Percentiles rank a stretch among this genome's conserved stretches.
Conservation (phyloP, 202 grass and related monocot species). For the Dendrocalamus latiflorus region DNA sequence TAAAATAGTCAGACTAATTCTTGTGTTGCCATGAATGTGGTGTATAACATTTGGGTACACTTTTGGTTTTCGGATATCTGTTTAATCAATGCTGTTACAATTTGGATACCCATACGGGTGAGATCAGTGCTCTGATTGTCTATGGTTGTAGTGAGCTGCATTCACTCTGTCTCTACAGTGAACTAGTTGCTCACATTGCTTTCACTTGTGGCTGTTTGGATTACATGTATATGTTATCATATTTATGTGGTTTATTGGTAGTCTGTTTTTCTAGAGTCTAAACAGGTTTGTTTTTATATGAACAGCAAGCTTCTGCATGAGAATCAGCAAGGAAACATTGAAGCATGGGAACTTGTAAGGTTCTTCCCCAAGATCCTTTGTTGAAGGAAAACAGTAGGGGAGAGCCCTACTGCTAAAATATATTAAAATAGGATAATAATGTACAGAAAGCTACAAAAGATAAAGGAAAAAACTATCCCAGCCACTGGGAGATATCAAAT, state of each 20-base stretch:
- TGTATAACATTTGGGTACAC: background rate
- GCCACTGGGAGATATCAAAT: background rate
- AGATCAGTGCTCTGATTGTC: background rate
- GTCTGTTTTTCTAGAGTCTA: background rate
- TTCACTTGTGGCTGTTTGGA: background rate
- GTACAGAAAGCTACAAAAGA: too few relatives aligned
- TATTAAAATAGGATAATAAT: too few relatives aligned
- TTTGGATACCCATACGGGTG: background rate
- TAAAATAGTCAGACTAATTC: background rate
- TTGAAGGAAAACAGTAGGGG: too few relatives aligned
- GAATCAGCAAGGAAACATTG: slow-evolving; percentile 43
- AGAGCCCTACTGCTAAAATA: too few relatives aligned
- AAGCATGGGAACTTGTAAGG: slow-evolving; percentile 82
- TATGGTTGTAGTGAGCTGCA: background rate
- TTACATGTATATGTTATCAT: background rate
- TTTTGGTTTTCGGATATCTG: background rate
- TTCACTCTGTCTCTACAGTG: background rate
- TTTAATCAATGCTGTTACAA: background rate
- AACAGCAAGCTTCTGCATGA: slow-evolving; percentile 58
- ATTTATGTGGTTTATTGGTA: background rate
- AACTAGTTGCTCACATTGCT: background rate
- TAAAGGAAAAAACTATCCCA: too few relatives aligned
- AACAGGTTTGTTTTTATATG: slow-evolving; percentile 22
- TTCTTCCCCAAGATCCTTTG: slow-evolving; percentile 8
- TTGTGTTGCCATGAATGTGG: background rate